Evolutionary conservation across 228 moss, liverwort and hornwort genomes (phyloP), one percentile per base, ranked within the genome.

Genomic region (Sphagnum magellanicum): DNA sequence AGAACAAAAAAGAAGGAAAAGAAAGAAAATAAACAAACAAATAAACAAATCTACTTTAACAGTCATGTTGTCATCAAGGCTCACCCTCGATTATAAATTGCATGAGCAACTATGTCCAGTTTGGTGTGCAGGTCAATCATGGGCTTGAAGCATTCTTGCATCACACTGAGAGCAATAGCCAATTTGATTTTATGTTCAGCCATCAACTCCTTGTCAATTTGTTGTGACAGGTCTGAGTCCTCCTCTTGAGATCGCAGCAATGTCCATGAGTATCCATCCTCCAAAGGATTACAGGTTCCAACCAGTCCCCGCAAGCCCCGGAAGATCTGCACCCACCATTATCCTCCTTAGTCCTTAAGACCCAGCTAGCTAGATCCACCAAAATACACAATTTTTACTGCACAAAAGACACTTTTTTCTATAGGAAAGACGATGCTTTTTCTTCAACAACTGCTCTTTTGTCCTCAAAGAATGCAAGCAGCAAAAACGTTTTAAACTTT

Each of bases 141-240:
- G 57, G 92, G 92, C 59, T 88, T 86, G 71, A 95, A 95, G 79
- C 95, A 95, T 80, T 95, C 95, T 76, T 90, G 88, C 95, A 95
- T 92, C 12, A 95, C 95, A 74, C 87, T 90, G 64, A 90, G 68
- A 61, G 95, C 95, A 75, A 95, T 92, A 48, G 87, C 88, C 58
- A 95, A 87, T 70, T 95, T 95, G 72, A 90, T 92, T 66, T 92
- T 90, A 68, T 83, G 77, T 68, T 95, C 95, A 11, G 87, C 89
- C 80, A 85, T 87, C 59, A 89, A 70, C 80, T 92, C 92, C 50
- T 71, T 68, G 62, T 88, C 79, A 63, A 70, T 76, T 48, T 79
- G 86, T 46, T 80, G 86, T 8, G 84, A 76, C 51, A 65, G 72
- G 57, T 87, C 78, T 63, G 50, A 63, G 76, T 90, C 95, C 68